These are phyloP conservation scores for Saturnispora quitensis DNA, from an alignment of 805 yeast genomes.

Conservation along the genomic window DNA sequence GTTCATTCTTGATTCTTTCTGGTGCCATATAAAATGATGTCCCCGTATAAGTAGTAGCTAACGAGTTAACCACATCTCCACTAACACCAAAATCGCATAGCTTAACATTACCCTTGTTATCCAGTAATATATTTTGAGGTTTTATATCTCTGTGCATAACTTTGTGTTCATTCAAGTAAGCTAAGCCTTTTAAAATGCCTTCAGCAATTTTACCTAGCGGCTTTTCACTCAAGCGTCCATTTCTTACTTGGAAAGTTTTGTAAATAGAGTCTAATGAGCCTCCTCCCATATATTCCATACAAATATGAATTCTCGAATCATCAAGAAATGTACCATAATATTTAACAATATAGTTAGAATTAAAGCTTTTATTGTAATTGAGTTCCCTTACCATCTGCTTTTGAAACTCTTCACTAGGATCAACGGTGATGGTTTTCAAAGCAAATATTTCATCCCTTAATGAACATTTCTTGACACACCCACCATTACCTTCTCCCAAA, in stretches of 20 bases:
- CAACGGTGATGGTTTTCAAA: slow-evolving; percentile 61
- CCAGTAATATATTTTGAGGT: slow-evolving; percentile 85
- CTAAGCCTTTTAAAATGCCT: slow-evolving; percentile 72
- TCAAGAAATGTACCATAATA: slow-evolving; percentile 89
- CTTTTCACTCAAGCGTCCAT: slow-evolving; percentile 86
- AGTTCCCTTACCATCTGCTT: slow-evolving; percentile 86
- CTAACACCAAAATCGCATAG: slow-evolving; percentile 96
- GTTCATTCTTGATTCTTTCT: slow-evolving; percentile 90
- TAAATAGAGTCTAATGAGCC: slow-evolving; percentile 86
- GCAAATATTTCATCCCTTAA: slow-evolving; percentile 65
- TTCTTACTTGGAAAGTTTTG: slow-evolving; percentile 58
- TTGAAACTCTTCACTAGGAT: slow-evolving; percentile 78
- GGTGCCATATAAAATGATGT: slow-evolving; percentile 99
- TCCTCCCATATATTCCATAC: slow-evolving; percentile 98
- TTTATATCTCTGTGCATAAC: slow-evolving; percentile 94
- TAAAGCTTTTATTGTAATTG: slow-evolving; percentile 76
- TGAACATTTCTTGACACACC: slow-evolving; percentile 74
- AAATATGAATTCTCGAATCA: slow-evolving; percentile 75
- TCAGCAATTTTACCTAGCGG: slow-evolving; percentile 88
- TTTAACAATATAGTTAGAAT: slow-evolving; percentile 76
- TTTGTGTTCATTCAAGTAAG: slow-evolving; percentile 77
- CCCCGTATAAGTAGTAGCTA: slow-evolving; percentile 95
- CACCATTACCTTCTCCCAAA: slow-evolving; percentile 93
- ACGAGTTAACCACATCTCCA: slow-evolving; percentile 90
- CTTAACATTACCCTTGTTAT: slow-evolving; percentile 71